Base-by-base conservation (phyloP, 2,329 filamentous ascomycete species). In the Chaetomium globosum region DNA sequence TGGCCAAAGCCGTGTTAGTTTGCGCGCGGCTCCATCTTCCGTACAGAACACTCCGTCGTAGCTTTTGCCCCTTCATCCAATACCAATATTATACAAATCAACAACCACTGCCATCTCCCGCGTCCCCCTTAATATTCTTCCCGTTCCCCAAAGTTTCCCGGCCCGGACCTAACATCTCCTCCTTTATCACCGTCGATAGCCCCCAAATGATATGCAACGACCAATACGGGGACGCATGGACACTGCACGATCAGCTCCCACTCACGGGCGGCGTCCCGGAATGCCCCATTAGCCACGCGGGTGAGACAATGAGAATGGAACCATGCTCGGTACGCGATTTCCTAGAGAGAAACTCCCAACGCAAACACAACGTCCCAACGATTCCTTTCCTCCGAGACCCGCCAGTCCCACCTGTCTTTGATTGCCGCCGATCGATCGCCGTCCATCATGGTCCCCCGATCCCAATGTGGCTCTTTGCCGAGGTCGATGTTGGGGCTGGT, bases 401-500 rank as follows among this genome's bases (percentile, higher is more conserved):
- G 55, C 56, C 56, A 28, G 48, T 59, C 16, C 31, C 39, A 28
- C 28, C 9, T 19, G 23, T 59, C 23, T 58, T 48, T 58, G 55
- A 58, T 48, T 48, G 7, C 39, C 39, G 36, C 19, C 19, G 43
- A 59, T 48, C 56, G 55, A 26, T 53, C 26, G 49, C 49, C 9
- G 8, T 26, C 23, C 19, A 48, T 48, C n/a, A 48, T 10, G 46
- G 21, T 48, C 46, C 3, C 43, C 19, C 21, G 26, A 51, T 8
- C 30, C 53, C 54, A 57, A 57, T 57, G 36, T n/a, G 30, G 33
- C 16, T 26, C 19, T 46, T 26, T 57, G 12, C 54, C 54, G 54
- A 56, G 54, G 28, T 4, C 21, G 33, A 30, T 28, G 30, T 36
- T 36, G n/a, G 16, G 16, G 16, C 28, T 30, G 36, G 16, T 43